Percentiles rank a stretch among this genome's conserved stretches.
Evolutionary conservation across 495 filamentous ascomycete species (phyloP).

Genomic region (Aspergillus funiculosus): DNA sequence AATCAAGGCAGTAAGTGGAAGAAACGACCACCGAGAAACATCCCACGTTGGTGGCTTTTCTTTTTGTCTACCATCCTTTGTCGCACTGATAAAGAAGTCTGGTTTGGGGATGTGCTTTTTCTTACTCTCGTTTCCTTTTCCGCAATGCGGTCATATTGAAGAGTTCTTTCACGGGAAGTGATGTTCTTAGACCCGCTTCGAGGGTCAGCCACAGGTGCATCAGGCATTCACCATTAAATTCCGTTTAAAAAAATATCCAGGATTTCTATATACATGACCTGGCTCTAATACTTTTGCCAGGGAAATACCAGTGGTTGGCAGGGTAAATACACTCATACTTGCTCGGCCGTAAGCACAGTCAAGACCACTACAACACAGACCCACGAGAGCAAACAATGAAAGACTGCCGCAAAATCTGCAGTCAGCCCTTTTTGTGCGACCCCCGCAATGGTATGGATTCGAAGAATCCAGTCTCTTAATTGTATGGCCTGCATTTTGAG

Average conservation of each 20-base stretch:
- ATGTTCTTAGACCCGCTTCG: conserved; percentile 14
- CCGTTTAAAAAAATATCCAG: neutral
- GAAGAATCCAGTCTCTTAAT: conserved; percentile 2
- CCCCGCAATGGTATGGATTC: neutral
- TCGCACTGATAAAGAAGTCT: neutral
- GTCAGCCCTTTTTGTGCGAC: too few relatives aligned
- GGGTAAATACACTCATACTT: neutral
- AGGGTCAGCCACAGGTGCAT: conserved; percentile 4
- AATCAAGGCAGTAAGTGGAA: neutral
- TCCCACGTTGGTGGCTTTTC: neutral
- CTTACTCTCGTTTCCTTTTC: neutral
- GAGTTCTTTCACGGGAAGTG: conserved; percentile 8
- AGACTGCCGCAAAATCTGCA: neutral
- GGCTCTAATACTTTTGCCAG: too few relatives aligned
- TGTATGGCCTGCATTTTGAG: too few relatives aligned
- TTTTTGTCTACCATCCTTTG: neutral
- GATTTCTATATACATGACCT: too few relatives aligned
- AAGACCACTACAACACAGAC: neutral
- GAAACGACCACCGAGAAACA: neutral
- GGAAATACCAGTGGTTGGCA: neutral
- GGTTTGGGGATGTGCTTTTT: neutral
- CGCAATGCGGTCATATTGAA: conserved; percentile 25
- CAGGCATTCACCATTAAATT: conserved; percentile 5
- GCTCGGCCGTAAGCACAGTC: neutral
- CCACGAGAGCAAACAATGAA: neutral